phyloP scores from a whole-genome alignment of 768 basidiomycete genomes.

The Antrodiella citrinella region DNA sequence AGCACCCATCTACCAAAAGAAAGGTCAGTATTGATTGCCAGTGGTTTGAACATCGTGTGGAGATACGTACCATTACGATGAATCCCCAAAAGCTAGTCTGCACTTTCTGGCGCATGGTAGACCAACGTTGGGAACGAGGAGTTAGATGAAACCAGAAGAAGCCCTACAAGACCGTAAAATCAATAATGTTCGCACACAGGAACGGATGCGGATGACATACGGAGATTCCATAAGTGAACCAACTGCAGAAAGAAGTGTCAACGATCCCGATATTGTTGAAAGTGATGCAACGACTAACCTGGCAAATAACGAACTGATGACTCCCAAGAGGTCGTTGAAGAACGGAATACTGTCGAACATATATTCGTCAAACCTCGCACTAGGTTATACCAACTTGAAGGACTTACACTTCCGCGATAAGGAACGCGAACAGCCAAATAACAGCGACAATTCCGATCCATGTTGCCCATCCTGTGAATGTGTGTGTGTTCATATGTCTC shows the following conservation, averaged over 20 bases:
- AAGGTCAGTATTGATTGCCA: not conserved
- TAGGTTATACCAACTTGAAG: not conserved
- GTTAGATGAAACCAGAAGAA: constrained; percentile 24
- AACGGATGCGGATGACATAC: constrained; percentile 5
- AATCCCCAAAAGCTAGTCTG: constrained; percentile 19
- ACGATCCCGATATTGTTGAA: not conserved
- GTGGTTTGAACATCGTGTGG: not conserved
- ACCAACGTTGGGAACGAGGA: constrained; percentile 16
- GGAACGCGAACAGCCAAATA: constrained; percentile 20
- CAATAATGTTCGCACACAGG: not conserved
- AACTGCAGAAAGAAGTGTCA: constrained; percentile 8
- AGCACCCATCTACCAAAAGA: constrained; percentile 15
- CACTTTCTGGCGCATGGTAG: constrained; percentile 14
- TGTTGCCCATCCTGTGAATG: constrained; percentile 19
- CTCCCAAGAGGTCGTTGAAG: constrained; percentile 25
- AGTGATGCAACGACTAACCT: constrained; percentile 4
- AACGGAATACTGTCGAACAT: constrained; percentile 20
- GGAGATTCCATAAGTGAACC: constrained; percentile 24
- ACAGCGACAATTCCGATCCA: constrained; percentile 20
- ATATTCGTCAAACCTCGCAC: not conserved
- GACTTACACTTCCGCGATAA: constrained; percentile 25
- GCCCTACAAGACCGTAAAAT: constrained; percentile 10
- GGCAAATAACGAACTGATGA: constrained; percentile 22
- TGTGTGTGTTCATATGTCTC: constrained; percentile 21
- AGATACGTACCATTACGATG: constrained; percentile 15